Evolutionary conservation across 1,139 yeast species (phyloP).

Genomic region (Nakaseomyces nivariensis): DNA sequence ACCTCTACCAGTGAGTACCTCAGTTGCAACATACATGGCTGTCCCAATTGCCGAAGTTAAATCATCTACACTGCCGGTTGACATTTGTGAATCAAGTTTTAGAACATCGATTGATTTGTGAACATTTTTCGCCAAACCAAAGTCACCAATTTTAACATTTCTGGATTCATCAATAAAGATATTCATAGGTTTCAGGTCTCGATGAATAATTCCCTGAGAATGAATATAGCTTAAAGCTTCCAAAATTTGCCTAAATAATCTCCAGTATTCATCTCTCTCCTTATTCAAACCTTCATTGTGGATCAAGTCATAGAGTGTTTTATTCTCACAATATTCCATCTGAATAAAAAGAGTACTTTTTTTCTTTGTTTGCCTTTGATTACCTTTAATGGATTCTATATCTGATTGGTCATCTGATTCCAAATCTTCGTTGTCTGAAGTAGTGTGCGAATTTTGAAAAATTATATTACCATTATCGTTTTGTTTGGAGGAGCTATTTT

Average conservation of each 20-base stretch:
- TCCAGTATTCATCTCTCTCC: slow-evolving; percentile 77
- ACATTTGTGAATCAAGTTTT: slow-evolving; percentile 29
- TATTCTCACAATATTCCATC: slow-evolving; percentile 97
- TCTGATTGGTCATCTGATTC: not conserved
- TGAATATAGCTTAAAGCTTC: slow-evolving; percentile 92
- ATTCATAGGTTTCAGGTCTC: slow-evolving; percentile 92
- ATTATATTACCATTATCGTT: slow-evolving; percentile 9
- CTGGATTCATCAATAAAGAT: slow-evolving; percentile 86
- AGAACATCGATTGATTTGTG: slow-evolving; percentile 38
- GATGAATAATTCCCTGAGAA: slow-evolving; percentile 85
- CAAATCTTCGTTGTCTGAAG: not conserved
- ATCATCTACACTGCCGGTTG: slow-evolving; percentile 45
- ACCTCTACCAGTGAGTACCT: slow-evolving; percentile 61
- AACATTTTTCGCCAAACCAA: slow-evolving; percentile 85
- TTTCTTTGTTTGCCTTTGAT: slow-evolving; percentile 9
- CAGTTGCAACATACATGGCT: slow-evolving; percentile 83
- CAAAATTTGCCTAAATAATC: slow-evolving; percentile 73
- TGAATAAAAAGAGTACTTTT: slow-evolving; percentile 67
- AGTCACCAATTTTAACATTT: slow-evolving; percentile 91
- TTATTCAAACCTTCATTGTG: slow-evolving; percentile 61
- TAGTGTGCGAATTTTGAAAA: not conserved
- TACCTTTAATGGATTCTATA: not conserved
- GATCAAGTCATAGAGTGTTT: slow-evolving; percentile 75
- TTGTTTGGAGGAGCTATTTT: slow-evolving; percentile 34
- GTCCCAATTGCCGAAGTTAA: slow-evolving; percentile 91